Evolutionary conservation across 2,329 filamentous ascomycete species (phyloP), one percentile per base, ranked within the genome.

Genomic region (Hypoxylon sp.): DNA sequence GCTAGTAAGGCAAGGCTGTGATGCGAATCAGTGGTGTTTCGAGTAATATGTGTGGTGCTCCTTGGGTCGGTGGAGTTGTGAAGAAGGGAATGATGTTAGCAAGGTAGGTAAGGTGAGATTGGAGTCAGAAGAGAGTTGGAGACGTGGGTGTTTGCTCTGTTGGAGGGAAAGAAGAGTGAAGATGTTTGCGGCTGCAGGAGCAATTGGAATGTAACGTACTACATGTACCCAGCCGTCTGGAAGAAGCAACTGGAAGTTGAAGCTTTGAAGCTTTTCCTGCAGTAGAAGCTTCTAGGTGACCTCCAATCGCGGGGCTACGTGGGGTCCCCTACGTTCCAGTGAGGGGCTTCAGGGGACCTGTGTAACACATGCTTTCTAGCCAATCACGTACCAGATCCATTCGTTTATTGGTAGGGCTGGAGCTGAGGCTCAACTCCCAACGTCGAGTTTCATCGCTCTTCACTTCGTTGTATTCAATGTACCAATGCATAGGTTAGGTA

Each of bases 251-350:
- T 61, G 38, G 42, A 67, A 59, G 57, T 50, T 65, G 61, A 68
- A 68, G 65, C 65, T 65, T 50, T 65, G 61, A 68, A 68, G 65
- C 65, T 65, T 65, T 59, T 59, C 53, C 18, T 56, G 45, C 61
- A 46, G 61, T 67, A 50, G 65, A 68, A 68, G 61, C 65, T 68
- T 68, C 65, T 68, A 68, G 65, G 61, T 68, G 54, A 62, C 59
- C 42, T 30, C 3, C 53, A 68, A 62, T 59, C 61, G 65, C 61
- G 61, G 61, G 65, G 61, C 61, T 56, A 44, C 12, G 51, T 50
- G 65, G 65, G 65, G 61, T 55, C 54, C 22, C 54, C 22, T 36
- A 26, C 18, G 45, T 20, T 30, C 32, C 22, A 55, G 33, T 24
- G 50, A 44, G 62, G 56, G 51, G 22, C 42, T 44, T 16, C 11